phyloP scores from a whole-genome alignment of 768 basidiomycete species.

The Tylopilus felleus region DNA sequence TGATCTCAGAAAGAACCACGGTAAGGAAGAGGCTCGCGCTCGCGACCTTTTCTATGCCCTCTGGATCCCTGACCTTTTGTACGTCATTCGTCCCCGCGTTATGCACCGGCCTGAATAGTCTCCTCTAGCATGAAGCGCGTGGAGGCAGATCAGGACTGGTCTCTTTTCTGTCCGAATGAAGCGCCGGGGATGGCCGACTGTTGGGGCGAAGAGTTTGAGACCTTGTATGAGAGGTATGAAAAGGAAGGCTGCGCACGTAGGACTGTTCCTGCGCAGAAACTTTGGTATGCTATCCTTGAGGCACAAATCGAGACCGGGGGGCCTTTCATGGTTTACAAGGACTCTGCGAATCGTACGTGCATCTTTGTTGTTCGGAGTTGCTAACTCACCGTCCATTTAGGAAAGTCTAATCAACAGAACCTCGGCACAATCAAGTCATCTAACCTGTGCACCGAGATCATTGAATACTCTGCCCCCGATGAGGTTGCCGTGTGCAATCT shows the following conservation, averaged over 20 bases:
- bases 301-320: constrained; percentile 97
- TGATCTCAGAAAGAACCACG: constrained; percentile 97
- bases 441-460: constrained; percentile 98
- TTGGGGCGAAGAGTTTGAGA: constrained; percentile 86
- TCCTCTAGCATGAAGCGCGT: constrained; percentile 88
- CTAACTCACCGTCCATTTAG: constrained; percentile 36
- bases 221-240: constrained; percentile 83
- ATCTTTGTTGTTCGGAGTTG: background rate
- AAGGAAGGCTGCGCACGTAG: constrained; percentile 82
- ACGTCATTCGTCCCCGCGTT: constrained; percentile 25
- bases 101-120: background rate
- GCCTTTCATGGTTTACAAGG: constrained; percentile 99
- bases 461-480: constrained; percentile 96
- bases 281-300: constrained; percentile 97
- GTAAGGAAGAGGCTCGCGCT: constrained; percentile 95
- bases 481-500: constrained; percentile 99
- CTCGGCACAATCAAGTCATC: constrained; percentile 99
- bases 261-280: constrained; percentile 89
- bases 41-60: constrained; percentile 97
- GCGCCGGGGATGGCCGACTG: constrained; percentile 88
- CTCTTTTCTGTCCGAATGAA: constrained; percentile 97
- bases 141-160: constrained; percentile 86
- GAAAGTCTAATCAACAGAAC: constrained; percentile 98
- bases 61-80: constrained; percentile 98
- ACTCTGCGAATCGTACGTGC: constrained; percentile 80